These are phyloP conservation scores for Debaryomyces sp. DNA, from an alignment of 1,139 yeast genomes.

Conservation along the genomic window DNA sequence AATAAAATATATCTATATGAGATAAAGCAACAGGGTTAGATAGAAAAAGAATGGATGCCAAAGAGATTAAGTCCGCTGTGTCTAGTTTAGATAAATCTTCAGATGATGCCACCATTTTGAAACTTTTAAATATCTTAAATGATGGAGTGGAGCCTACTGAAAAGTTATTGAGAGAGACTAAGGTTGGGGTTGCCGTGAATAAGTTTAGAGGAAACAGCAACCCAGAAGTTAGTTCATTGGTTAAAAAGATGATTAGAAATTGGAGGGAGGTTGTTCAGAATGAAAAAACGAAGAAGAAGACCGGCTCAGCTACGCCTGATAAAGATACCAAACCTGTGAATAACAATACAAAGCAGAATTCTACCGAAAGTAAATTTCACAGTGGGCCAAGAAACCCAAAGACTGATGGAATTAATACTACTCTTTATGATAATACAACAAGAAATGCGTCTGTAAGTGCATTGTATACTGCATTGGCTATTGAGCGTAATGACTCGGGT, in stretches of 20 bases:
- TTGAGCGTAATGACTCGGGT: conserved; percentile 63
- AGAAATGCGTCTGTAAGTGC: conserved; percentile 86
- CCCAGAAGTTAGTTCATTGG: conserved; percentile 66
- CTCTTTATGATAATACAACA: conserved; percentile 69
- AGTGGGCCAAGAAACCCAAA: conserved; percentile 70
- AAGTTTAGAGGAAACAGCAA: conserved; percentile 75
- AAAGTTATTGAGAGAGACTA: conserved; percentile 83
- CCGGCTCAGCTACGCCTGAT: conserved; percentile 12
- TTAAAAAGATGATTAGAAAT: conserved; percentile 75
- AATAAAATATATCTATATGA: background rate
- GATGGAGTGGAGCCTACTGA: conserved; percentile 85
- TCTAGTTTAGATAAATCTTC: conserved; percentile 72
- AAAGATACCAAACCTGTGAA: conserved; percentile 10
- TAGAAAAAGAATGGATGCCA: conserved; percentile 58
- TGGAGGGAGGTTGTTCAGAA: conserved; percentile 92
- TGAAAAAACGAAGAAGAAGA: conserved; percentile 58
- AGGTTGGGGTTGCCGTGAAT: conserved; percentile 96
- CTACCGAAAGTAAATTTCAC: conserved; percentile 27
- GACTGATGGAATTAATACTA: conserved; percentile 76
- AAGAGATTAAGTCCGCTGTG: conserved; percentile 73
- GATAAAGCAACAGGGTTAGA: background rate
- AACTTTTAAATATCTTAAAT: conserved; percentile 66
- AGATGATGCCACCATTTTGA: conserved; percentile 67
- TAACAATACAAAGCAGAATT: conserved; percentile 18
- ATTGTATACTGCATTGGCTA: conserved; percentile 84